Evolutionary conservation across 768 basidiomycete genomes (phyloP), one percentile per base, ranked within the genome.

Genomic region (Lactarius vividus): DNA sequence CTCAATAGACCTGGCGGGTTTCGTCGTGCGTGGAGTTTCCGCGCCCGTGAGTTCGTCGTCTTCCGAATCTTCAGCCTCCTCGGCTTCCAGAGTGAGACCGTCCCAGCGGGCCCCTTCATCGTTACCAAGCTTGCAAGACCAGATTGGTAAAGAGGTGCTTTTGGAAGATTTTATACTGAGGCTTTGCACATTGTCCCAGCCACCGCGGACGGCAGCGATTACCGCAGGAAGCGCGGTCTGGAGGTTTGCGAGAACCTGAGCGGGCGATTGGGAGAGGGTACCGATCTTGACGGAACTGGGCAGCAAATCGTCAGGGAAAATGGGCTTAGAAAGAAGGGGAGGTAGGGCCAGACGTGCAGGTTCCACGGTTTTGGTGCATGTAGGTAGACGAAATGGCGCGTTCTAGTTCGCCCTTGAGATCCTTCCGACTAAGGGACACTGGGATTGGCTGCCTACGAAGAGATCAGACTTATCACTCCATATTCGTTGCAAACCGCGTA

Each of bases 341-440:
- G 23, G 29, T 20, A n/a, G 20, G 6, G 16, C 84, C 94, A 59
- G 79, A 96, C 92, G 88, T 87, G 84, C 91, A 93, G 7, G 94
- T 97, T 15, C 97, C 97, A 69, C 85, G 87, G 63, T 95, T 94
- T 77, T 95, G 92, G 75, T 95, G 91, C 88, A 97, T 92, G 76
- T 97, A 97, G 2, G 96, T 96, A 13, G 95, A 94, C 4, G 88
- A 88, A 69, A 99, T 87, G 20, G 96, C 96, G 54, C 89, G 87
- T 75, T 96, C 96, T 11, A 99, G 84, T 72, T 98, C 95, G 56
- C 82, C 84, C 75, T 98, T 98, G 65, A 99, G 83, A 76, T 96
- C 91, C 73, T 94, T 95, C 28, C 89, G 86, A 13, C 84, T 88
- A 60, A 99, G 75, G 69, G 85, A 88, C n/a, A 98, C 96, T 1